Base-by-base conservation (phyloP, 2,329 filamentous ascomycete species). In the Torrubiellomyces zombiae region DNA sequence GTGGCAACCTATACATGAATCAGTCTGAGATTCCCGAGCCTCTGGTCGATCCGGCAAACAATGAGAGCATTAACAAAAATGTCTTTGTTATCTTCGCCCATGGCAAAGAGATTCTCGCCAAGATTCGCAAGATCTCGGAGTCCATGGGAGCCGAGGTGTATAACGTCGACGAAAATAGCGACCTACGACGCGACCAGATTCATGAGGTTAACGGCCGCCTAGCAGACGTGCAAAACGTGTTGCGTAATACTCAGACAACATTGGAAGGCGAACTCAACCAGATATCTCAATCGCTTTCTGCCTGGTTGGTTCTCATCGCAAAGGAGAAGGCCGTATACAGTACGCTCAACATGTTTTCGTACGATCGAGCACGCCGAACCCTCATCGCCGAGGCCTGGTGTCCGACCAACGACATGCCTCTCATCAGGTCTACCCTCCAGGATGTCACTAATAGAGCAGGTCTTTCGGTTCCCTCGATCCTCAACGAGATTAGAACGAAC, bases 21-120 rank as follows among this genome's bases (percentile, higher is more conserved):
- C 91, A 98, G 60, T 86, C 86, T 20, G 89, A 98, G 62, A 98
- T 98, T 33, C 75, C 83, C 6, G 86, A 98, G 50, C 73, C 81
- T 18, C 76, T 98, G 39, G 65, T 93, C 48, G 81, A 98, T 50
- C 86, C 89, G 10, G 67, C 77, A 46, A 93, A 72, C 57, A 94
- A 95, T 49, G 86, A 95, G 55, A 65, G 80, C 35, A 67, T 91
- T 40, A 73, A 78, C 60, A 98, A 98, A 72, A 98, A 94, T 41
- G 89, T 98, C 28, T 98, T 98, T 45, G 86, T 98, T 45, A 98
- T 98, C 51, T 98, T 98, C 42, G 89, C 89, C 9, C 89, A 98
- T 45, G 89, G 89, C 47, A 93, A 93, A 55, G 86, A 95, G 54
- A 93, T 98, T 39, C 74, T 98, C 42, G 80, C 85, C 45, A 98